phyloP scores from a whole-genome alignment of 2,329 filamentous ascomycete species.

The Magnaporthales sp. region DNA sequence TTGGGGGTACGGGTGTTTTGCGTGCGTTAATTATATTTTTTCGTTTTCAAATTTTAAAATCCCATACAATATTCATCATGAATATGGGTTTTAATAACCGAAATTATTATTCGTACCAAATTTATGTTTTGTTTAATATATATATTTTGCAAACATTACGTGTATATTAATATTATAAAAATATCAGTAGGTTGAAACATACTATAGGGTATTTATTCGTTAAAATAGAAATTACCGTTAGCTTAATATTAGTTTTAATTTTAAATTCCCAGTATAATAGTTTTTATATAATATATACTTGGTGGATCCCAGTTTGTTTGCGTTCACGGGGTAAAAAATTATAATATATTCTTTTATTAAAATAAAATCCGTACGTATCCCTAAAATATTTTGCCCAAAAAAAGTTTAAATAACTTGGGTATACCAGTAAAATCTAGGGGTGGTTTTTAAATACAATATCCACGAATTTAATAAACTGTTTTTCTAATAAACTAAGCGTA shows the following conservation, averaged over 20 bases:
- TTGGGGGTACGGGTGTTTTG: not conserved
- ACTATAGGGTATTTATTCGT: not conserved
- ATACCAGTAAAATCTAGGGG: too few species aligned
- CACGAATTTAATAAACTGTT: not conserved
- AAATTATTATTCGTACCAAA: too few species aligned
- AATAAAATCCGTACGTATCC: not conserved
- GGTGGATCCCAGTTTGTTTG: too few species aligned
- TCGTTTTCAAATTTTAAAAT: not conserved
- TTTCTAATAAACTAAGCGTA: not conserved
- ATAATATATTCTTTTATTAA: too few species aligned
- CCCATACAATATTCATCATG: not conserved
- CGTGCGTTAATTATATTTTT: not conserved
- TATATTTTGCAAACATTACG: too few species aligned
- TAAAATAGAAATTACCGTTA: too few species aligned
- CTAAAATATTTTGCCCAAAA: not conserved
- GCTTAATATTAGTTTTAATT: not conserved
- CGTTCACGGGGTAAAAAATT: too few species aligned
- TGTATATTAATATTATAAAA: not conserved
- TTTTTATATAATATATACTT: not conserved
- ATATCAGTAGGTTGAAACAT: not conserved
- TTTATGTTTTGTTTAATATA: too few species aligned
- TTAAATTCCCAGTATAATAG: not conserved
- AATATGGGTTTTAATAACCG: not conserved
- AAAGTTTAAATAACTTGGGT: not conserved
- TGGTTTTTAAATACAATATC: not conserved